phyloP scores from a whole-genome alignment of 768 basidiomycete species.

The Rubroboletus pulcherrimus region DNA sequence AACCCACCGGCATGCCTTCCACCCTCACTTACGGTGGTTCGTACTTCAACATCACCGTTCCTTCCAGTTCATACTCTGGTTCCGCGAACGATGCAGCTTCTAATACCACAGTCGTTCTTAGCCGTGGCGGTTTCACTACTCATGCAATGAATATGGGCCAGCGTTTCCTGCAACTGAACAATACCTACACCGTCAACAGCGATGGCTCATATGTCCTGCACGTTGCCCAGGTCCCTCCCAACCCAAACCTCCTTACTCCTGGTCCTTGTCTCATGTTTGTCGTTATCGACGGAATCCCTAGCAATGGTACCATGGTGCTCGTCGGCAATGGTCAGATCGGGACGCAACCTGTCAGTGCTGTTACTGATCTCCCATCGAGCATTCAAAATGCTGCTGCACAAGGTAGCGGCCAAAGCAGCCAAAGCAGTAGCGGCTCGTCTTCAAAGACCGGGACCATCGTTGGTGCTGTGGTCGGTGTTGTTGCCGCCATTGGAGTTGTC shows the following conservation, averaged over 20 bases:
- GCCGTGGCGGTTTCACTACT: conserved; percentile 82
- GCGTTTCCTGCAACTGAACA: conserved; percentile 79
- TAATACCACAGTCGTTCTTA: conserved; percentile 73
- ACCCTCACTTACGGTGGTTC: conserved; percentile 80
- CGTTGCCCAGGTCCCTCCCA: conserved; percentile 79
- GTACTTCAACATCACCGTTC: conserved; percentile 73
- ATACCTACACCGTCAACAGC: conserved; percentile 75
- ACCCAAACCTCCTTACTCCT: conserved; percentile 83
- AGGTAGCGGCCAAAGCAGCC: conserved; percentile 26
- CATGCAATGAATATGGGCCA: conserved; percentile 92
- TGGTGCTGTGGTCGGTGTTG: conserved; percentile 28
- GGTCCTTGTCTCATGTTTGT: conserved; percentile 86
- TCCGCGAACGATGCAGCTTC: conserved; percentile 64
- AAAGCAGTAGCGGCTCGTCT: conserved; percentile 19
- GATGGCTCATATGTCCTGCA: conserved; percentile 78
- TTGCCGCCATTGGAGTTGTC: conserved; percentile 29
- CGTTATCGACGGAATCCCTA: conserved; percentile 81
- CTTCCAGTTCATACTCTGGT: conserved; percentile 62
- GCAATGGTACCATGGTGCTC: conserved; percentile 70
- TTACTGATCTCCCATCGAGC: conserved; percentile 30
- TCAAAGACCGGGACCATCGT: conserved; percentile 25
- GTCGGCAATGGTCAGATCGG: conserved; percentile 79
- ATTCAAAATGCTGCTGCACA: conserved; percentile 41
- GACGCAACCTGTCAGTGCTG: conserved; percentile 48
- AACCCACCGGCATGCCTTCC: conserved; percentile 65